Evolutionary conservation across 2,329 filamentous ascomycete genomes (phyloP).

Genomic region (Hymenoscyphus repandus): DNA sequence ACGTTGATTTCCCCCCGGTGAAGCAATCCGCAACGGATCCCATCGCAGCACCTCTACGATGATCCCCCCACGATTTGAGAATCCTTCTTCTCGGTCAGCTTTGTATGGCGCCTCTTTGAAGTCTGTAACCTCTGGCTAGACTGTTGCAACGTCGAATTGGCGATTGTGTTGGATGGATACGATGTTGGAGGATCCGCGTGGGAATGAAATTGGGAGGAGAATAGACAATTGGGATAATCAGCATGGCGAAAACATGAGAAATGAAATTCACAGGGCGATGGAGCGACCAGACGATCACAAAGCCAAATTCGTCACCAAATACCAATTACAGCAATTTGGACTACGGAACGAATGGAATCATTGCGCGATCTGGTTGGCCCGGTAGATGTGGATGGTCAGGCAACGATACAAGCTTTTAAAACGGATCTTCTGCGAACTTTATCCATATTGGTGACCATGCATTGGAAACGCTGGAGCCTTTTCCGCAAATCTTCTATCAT

Average conservation of each 20-base stretch:
- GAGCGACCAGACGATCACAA: neutral
- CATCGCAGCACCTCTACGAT: too few species aligned
- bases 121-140: too few species aligned
- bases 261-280: neutral
- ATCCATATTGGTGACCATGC: slow-evolving; percentile 12
- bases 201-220: too few species aligned
- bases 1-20: too few species aligned
- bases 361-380: neutral
- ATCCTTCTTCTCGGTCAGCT: too few species aligned
- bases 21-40: too few species aligned
- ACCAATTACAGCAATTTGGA: neutral
- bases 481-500: slow-evolving; percentile 8
- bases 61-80: too few species aligned
- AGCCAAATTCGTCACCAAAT: neutral
- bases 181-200: too few species aligned
- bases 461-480: slow-evolving; percentile 7
- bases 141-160: too few species aligned
- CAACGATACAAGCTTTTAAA: neutral
- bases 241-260: neutral
- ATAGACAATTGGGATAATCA: neutral
- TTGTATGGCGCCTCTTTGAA: too few species aligned
- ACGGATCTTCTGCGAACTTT: slow-evolving; percentile 5
- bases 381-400: neutral
- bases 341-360: neutral
- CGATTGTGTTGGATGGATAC: too few species aligned